These are phyloP conservation scores for Trichaptum fuscoviolaceum DNA, from an alignment of 768 basidiomycete genomes.

Conservation along the genomic window DNA sequence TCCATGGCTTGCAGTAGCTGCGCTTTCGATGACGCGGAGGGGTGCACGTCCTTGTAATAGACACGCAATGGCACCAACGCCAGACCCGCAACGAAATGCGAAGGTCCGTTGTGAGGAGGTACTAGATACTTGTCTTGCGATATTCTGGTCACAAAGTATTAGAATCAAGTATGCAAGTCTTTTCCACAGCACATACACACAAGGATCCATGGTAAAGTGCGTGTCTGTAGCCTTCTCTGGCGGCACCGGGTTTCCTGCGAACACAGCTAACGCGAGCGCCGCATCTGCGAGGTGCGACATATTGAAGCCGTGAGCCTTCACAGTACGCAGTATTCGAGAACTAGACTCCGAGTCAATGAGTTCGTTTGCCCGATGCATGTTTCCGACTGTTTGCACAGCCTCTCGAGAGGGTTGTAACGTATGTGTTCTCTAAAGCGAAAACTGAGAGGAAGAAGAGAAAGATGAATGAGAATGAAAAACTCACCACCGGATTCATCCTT, in stretches of 20 bases:
- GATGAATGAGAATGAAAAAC: neutral
- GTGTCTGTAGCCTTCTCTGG: neutral
- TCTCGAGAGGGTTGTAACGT: neutral
- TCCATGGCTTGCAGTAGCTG: neutral
- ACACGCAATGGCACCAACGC: neutral
- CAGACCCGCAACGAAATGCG: neutral
- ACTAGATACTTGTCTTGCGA: neutral
- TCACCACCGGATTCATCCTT: neutral
- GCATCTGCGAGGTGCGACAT: neutral
- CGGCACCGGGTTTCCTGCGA: neutral
- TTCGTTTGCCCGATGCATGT: neutral
- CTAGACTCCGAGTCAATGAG: neutral
- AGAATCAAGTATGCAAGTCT: neutral
- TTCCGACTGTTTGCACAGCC: neutral
- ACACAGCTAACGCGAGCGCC: neutral
- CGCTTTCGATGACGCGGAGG: neutral
- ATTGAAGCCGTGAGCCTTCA: neutral
- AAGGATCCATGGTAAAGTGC: neutral
- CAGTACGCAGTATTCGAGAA: neutral
- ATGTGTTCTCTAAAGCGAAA: neutral
- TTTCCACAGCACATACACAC: neutral
- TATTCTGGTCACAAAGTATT: neutral
- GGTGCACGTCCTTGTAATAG: neutral
- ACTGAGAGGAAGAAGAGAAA: no score
- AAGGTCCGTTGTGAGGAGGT: neutral